Percentiles rank a stretch among this genome's conserved stretches.
Evolutionary conservation across 345 rosid genomes (phyloP).

Genomic region (Eucalyptus regnans): DNA sequence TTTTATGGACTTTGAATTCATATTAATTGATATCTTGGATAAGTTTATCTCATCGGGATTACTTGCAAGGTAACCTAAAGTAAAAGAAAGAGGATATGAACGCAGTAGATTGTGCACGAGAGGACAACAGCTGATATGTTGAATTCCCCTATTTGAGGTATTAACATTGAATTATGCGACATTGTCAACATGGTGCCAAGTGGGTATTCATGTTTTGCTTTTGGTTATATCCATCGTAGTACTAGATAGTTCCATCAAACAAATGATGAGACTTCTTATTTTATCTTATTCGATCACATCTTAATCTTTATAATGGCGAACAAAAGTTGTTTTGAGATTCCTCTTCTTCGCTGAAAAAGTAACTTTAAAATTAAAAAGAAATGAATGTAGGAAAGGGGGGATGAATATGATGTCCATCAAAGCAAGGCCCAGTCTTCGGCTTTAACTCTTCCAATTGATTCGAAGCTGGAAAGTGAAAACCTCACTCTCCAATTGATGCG

Average conservation of each 20-base stretch:
- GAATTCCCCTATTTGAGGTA: conserved; percentile 88
- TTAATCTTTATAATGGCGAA: neutral
- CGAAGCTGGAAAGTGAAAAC: too few species aligned
- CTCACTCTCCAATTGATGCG: too few species aligned
- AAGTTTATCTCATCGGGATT: too few species aligned
- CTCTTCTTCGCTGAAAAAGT: too few species aligned
- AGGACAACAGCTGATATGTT: conserved; percentile 82
- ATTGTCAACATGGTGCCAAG: conserved; percentile 15
- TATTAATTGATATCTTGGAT: neutral
- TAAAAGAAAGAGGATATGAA: conserved; percentile 23
- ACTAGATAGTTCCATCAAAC: neutral
- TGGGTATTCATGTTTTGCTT: neutral
- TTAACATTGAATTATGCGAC: conserved; percentile 85
- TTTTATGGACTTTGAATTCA: too few species aligned
- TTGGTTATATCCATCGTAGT: neutral
- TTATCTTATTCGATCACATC: neutral
- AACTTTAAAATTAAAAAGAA: too few species aligned
- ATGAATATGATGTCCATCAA: too few species aligned
- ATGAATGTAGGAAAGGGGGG: too few species aligned
- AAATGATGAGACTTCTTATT: neutral
- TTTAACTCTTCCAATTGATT: too few species aligned
- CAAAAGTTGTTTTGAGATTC: too few species aligned
- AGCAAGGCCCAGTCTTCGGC: too few species aligned
- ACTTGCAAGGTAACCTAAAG: neutral
- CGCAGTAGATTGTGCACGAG: conserved; percentile 66